Evolutionary conservation across 305 asterid species (phyloP), one percentile per base, ranked within the genome.

Genomic region (Galium porrigens): DNA sequence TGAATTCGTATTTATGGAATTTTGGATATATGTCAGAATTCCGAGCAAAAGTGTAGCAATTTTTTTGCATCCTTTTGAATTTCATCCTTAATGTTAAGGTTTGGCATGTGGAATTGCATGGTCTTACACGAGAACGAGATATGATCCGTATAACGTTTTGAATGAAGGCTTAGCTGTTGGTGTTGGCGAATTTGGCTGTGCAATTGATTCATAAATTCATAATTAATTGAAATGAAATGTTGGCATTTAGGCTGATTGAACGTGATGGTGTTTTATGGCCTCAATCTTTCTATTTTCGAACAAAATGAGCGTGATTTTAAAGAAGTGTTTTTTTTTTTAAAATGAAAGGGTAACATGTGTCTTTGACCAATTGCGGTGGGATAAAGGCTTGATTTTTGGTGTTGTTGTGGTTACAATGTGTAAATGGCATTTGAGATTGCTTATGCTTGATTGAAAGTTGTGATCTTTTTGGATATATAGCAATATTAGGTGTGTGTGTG

Each of bases 51-150:
- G 52, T 25, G 44, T 49, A 33, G 42, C 42, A 6, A 46, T 58
- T 32, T 57, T 17, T 62, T 49, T 44, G 5, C 46, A 5, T 58
- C 11, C 3, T 39, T 29, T 49, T 9, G 27, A 8, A 27, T 61
- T 34, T 15, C 46, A 39, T 68, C 56, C 9, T 54, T 7, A 33
- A 41, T 34, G 53, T 14, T 53, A 61, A 57, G 73, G 63, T 39
- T 69, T 27, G 57, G 68, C n/a, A 37, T 68, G 3, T 37, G 8
- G 1, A 39, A 58, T 54, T 27, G 48, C 59, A 48, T 48, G 14
- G 14, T 41, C n/a, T 11, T 8, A 36, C 42, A 1, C 42, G 6
- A 36, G 11, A 36, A 36, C 42, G 42, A 6, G 51, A 14, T 44
- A 42, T 42, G 17, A 44, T 44, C 51, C 51, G 12, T 10, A 44